phyloP scores from a whole-genome alignment of 768 basidiomycete species.

The Ephemerocybe angulata region DNA sequence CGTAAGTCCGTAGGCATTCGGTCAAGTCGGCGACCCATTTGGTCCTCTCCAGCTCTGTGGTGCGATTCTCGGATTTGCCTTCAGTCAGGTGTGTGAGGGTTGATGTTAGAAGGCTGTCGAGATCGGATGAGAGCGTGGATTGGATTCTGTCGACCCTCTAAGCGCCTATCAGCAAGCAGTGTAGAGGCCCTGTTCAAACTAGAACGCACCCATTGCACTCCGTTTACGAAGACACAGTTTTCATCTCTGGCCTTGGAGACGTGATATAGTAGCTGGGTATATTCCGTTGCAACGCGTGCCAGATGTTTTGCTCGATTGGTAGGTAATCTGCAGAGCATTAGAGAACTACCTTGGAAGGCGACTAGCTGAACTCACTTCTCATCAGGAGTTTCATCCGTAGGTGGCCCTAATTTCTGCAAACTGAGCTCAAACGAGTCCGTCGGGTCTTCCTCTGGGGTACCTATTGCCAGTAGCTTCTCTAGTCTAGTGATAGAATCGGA shows the following conservation, averaged over 20 bases:
- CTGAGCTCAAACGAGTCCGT: conserved; percentile 31
- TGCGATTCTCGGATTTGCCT: conserved; percentile 43
- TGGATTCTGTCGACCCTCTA: conserved; percentile 81
- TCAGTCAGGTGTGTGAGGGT: conserved; percentile 52
- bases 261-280: conserved; percentile 89
- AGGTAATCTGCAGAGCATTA: conserved; percentile 40
- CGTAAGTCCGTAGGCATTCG: conserved; percentile 79
- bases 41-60: conserved; percentile 60
- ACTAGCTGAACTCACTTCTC: conserved; percentile 31
- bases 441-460: conserved; percentile 45
- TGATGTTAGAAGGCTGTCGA: conserved; percentile 75
- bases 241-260: conserved; percentile 75
- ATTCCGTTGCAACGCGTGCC: conserved; percentile 82
- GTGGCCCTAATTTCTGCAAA: conserved; percentile 28
- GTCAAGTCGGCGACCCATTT: conserved; percentile 64
- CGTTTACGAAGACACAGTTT: conserved; percentile 74
- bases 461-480: conserved; percentile 77
- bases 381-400: conserved; percentile 41
- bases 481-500: conserved; percentile 88
- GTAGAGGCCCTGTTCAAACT: conserved; percentile 9
- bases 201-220: conserved; percentile 77
- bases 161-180: conserved; percentile 7
- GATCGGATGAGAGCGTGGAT: conserved; percentile 78
- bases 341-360: neutral
- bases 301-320: conserved; percentile 76